A percentile compares a stretch with the other conserved stretches of the same genome.
Conservation (phyloP, 2,329 filamentous ascomycete species). For the Teratosphaeria nubilosa region DNA sequence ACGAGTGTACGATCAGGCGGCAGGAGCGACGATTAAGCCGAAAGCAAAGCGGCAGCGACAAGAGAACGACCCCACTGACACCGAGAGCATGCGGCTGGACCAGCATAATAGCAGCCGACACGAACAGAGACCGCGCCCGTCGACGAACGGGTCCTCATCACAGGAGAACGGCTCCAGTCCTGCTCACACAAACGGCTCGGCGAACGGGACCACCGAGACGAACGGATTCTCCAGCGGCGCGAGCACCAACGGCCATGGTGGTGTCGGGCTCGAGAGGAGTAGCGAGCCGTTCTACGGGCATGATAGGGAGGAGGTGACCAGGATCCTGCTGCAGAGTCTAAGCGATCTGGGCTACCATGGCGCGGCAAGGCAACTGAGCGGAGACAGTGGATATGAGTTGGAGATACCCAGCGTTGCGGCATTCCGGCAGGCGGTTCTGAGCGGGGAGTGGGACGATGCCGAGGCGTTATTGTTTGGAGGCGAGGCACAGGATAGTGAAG, state of each 20-base stretch:
- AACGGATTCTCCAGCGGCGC: constrained; percentile 29
- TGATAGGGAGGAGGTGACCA: constrained; percentile 82
- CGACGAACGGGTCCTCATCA: constrained; percentile 26
- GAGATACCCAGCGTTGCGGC: constrained; percentile 79
- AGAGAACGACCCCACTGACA: constrained; percentile 13
- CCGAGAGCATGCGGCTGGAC: constrained; percentile 31
- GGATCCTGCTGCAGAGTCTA: constrained; percentile 84
- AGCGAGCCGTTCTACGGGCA: constrained; percentile 62
- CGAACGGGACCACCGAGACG: constrained; percentile 27
- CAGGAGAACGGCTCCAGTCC: constrained; percentile 21
- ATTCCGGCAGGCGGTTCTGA: constrained; percentile 70
- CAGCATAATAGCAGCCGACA: constrained; percentile 26
- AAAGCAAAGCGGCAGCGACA: constrained; percentile 26
- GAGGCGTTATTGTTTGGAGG: constrained; percentile 64
- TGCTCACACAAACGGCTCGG: constrained; percentile 30
- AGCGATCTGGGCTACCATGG: constrained; percentile 76
- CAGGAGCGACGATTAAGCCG: neutral
- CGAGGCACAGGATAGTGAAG: constrained; percentile 31
- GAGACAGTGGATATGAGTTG: constrained; percentile 77
- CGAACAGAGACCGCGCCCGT: constrained; percentile 30
- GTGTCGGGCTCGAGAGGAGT: neutral
- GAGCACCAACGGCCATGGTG: constrained; percentile 27
- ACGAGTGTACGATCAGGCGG: constrained; percentile 2
- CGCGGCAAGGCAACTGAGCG: constrained; percentile 63
- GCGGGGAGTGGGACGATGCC: constrained; percentile 75